These are phyloP conservation scores for Pleurotus ostreatus DNA, from an alignment of 768 basidiomycete genomes.

Conservation along the genomic window DNA sequence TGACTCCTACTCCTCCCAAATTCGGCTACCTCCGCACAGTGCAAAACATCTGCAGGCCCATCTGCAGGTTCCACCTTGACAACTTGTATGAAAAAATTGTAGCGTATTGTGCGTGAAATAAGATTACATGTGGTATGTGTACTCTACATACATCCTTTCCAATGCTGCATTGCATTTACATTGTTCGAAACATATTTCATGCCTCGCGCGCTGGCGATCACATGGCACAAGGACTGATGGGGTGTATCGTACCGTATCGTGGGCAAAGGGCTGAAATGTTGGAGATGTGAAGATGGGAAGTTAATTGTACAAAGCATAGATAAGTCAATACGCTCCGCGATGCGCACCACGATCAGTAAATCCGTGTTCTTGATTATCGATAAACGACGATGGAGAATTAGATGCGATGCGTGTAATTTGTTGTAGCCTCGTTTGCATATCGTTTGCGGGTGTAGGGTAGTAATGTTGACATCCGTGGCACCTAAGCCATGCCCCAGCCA, in stretches of 20 bases:
- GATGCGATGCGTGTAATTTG: too few species aligned
- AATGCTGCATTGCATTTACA: neutral
- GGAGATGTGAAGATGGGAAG: constrained; percentile 3
- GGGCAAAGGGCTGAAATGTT: constrained; percentile 9
- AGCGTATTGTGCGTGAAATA: neutral
- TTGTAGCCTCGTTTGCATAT: too few species aligned
- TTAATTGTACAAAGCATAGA: neutral
- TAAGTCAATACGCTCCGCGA: neutral
- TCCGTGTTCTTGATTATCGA: constrained; percentile 3
- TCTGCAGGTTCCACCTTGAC: neutral
- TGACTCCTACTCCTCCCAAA: constrained; percentile 5
- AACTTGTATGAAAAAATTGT: neutral
- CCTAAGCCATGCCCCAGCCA: constrained; percentile 56
- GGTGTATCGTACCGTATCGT: neutral
- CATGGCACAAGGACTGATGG: constrained; percentile 5
- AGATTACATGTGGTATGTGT: neutral
- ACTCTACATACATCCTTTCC: constrained; percentile 6
- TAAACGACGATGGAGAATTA: neutral
- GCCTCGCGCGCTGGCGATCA: neutral
- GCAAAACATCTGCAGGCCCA: neutral
- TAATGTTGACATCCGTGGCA: constrained; percentile 13
- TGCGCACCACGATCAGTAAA: neutral
- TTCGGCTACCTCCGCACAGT: constrained; percentile 4
- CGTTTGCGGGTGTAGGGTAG: too few species aligned
- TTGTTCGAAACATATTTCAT: neutral